phyloP scores from a whole-genome alignment of 106 monocot genomes.

The Vanilla planifolia region DNA sequence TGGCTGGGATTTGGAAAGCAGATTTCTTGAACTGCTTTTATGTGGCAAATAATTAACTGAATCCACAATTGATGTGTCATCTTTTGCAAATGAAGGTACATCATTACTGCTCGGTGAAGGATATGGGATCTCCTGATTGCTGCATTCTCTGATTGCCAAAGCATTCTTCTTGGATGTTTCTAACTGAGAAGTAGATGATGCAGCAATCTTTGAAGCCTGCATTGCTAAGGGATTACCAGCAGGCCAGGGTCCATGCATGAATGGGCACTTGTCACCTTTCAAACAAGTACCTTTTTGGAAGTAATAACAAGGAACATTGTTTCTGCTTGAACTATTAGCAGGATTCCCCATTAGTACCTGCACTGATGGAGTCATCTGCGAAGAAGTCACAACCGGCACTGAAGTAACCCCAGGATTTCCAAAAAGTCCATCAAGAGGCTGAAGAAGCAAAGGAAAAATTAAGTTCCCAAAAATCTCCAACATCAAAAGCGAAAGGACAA shows the following conservation, averaged over 20 bases:
- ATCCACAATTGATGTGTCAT: no score
- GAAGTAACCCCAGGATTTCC: constrained; percentile 20
- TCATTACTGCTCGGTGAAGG: neutral
- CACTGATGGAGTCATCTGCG: neutral
- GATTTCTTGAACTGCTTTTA: neutral
- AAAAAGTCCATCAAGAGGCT: constrained; percentile 70
- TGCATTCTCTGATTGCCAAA: constrained; percentile 19
- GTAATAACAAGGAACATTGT: constrained; percentile 44
- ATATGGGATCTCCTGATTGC: constrained; percentile 12
- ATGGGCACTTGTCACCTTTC: constrained; percentile 52
- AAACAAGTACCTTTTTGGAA: constrained; percentile 50
- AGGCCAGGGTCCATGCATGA: constrained; percentile 32
- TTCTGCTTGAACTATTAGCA: constrained; percentile 24
- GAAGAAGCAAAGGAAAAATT: constrained; percentile 17
- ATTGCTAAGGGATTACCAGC: constrained; percentile 1
- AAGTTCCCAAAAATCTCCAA: neutral
- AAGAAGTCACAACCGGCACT: constrained; percentile 10
- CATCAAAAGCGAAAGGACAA: neutral
- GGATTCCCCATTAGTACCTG: constrained; percentile 14
- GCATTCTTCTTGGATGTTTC: constrained; percentile 15
- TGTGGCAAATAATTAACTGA: neutral
- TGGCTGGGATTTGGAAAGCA: constrained; percentile 14
- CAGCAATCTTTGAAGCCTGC: constrained; percentile 15
- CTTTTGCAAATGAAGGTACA: constrained; percentile 5
- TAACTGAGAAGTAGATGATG: constrained; percentile 4